These are phyloP conservation scores for Corymbia maculata DNA, from an alignment of 345 rosid genomes.

Conservation along the genomic window DNA sequence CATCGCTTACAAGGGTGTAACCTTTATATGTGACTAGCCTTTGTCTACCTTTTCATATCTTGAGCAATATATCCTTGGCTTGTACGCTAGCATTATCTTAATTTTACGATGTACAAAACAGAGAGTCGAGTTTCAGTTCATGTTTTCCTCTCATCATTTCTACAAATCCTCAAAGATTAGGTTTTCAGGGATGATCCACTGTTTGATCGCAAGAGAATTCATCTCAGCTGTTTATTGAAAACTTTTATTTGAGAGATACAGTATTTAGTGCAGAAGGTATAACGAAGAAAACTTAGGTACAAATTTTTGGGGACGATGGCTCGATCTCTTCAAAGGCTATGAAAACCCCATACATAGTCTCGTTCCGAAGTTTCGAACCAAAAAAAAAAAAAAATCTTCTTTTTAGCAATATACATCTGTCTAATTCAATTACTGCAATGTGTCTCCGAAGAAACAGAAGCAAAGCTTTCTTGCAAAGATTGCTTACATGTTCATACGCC, in stretches of 20 bases:
- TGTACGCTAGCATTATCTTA: too few relatives aligned
- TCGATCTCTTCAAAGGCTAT: too few relatives aligned
- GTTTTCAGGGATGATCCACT: neutral
- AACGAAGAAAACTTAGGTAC: too few relatives aligned
- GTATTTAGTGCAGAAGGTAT: neutral
- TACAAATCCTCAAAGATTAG: neutral
- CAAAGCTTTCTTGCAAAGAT: neutral
- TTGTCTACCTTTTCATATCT: neutral
- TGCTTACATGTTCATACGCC: neutral
- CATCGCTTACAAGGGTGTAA: neutral
- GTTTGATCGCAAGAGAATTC: neutral
- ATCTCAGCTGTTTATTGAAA: neutral
- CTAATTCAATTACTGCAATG: neutral
- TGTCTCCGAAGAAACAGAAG: neutral
- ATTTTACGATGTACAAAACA: neutral
- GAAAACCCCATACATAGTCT: too few relatives aligned
- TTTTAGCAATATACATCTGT: neutral
- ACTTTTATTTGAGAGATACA: neutral
- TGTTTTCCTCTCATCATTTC: neutral
- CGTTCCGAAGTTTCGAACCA: neutral
- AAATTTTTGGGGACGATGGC: neutral
- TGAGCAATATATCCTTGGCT: too few relatives aligned
- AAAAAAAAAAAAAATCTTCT: too few relatives aligned
- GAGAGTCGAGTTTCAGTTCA: neutral
- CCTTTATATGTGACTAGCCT: neutral